These are phyloP conservation scores for Herpotrichia juniperi DNA, from an alignment of 2,329 filamentous ascomycete species.

Conservation along the genomic window DNA sequence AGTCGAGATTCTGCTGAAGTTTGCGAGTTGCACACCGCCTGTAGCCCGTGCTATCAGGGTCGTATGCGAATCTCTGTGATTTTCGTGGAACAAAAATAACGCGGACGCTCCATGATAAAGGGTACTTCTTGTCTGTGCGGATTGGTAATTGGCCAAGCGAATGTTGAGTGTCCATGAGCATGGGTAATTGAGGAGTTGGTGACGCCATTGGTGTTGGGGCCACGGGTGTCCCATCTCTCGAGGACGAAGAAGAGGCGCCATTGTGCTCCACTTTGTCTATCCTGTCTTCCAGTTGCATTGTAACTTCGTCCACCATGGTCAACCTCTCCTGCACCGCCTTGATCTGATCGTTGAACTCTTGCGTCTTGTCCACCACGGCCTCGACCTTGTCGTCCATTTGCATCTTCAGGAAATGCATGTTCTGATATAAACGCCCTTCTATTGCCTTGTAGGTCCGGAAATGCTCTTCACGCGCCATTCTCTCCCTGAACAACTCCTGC, in stretches of 20 bases:
- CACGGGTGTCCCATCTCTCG: conserved; percentile 37
- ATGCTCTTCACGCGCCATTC: conserved; percentile 41
- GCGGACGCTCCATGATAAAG: conserved; percentile 43
- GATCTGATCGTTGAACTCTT: conserved; percentile 45
- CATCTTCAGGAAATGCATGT: conserved; percentile 46
- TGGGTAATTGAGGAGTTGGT: conserved; percentile 34
- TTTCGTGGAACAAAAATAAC: conserved; percentile 47
- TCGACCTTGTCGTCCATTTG: conserved; percentile 49
- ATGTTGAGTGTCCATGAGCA: conserved; percentile 35
- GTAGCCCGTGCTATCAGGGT: conserved; percentile 46
- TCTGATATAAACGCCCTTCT: conserved; percentile 45
- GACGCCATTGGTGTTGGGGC: conserved; percentile 33
- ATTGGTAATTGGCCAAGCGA: conserved; percentile 41
- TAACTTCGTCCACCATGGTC: conserved; percentile 46
- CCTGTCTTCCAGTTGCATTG: conserved; percentile 47
- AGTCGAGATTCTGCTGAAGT: conserved; percentile 45
- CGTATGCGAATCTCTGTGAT: conserved; percentile 44
- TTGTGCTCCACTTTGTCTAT: conserved; percentile 42
- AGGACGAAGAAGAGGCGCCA: conserved; percentile 16
- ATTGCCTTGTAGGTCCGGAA: conserved; percentile 39
- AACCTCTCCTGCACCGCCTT: conserved; percentile 43
- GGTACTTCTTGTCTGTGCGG: conserved; percentile 45
- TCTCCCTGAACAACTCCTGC: conserved; percentile 43
- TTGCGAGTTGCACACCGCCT: conserved; percentile 46
- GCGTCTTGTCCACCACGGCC: conserved; percentile 48